Evolutionary conservation across 345 rosid species (phyloP), one percentile per base, ranked within the genome.

Genomic region (Anastatica hierochuntica): DNA sequence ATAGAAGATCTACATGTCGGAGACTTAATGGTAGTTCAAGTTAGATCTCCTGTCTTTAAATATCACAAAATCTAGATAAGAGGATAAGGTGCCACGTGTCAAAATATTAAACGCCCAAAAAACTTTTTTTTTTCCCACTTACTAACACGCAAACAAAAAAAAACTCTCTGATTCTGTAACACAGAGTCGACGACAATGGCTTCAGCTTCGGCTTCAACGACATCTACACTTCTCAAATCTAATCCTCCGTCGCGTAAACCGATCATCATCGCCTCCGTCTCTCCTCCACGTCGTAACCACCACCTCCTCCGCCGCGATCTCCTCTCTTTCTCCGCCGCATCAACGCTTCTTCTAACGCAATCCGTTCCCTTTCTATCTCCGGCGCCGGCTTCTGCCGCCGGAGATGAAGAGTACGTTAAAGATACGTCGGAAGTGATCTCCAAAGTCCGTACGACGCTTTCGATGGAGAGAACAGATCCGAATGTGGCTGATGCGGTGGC

Each of bases 61-160:
- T 2, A 21, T 21, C 24, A 21, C 24, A 21, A 21, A 21, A 33
- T 56, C 14, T 19, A 58, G 96, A 90, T 87, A 87, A 90, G 92
- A 75, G 40, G 95, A 87, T 90, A 90, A 87, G 95, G 63, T 49
- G 69, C n/a, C 76, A 82, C 95, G 92, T 79, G 95, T 74, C 95
- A 64, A 19, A 62, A 34, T 59, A 60, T 53, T 49, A 62, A 73
- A 14, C 40, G 57, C 55, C 42, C 61, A 8, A 1, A 15, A 29
- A 21, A 46, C 14, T 8, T 39, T 16, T 16, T 23, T 29, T 8
- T 21, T 5, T 29, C 33, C 24, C 24, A 35, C 2, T 45, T 62
- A 40, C 63, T 4, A 56, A 26, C 48, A 37, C 58, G 48, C 56
- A 17, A 43, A n/a, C n/a, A n/a, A n/a, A n/a, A n/a, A n/a, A n/a